A percentile compares a stretch with the other conserved stretches of the same genome.
phyloP scores from a whole-genome alignment of 179 eudicot genomes.

The Camellia oleifera region DNA sequence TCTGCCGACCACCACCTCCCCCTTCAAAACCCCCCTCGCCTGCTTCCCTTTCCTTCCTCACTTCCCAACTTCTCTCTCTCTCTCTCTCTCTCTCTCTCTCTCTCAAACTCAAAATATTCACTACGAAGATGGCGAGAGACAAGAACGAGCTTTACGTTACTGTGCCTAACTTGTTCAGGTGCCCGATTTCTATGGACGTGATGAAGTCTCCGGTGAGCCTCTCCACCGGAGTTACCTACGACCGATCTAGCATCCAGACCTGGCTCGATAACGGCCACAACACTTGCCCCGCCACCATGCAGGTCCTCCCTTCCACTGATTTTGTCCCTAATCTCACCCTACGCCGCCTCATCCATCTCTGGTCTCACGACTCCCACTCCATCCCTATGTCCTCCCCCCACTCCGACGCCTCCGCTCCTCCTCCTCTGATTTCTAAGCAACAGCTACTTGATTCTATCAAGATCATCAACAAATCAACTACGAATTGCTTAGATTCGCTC shows the following conservation, averaged over 20 bases:
- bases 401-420: slow-evolving; percentile 7
- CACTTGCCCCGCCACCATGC: slow-evolving; percentile 92
- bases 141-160: slow-evolving; percentile 19
- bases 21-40: background rate
- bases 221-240: slow-evolving; percentile 81
- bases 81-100: slow-evolving; percentile 3
- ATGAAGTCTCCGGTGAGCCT: slow-evolving; percentile 85
- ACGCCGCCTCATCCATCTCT: slow-evolving; percentile 65
- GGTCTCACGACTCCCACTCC: slow-evolving; percentile 29
- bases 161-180: slow-evolving; percentile 58
- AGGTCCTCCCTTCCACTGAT: slow-evolving; percentile 46
- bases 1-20: background rate
- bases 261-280: slow-evolving; percentile 74
- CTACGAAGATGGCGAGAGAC: slow-evolving; percentile 14
- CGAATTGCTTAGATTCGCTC: background rate
- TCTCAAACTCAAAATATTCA: background rate
- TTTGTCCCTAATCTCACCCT: slow-evolving; percentile 69
- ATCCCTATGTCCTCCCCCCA: slow-evolving; percentile 16
- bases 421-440: background rate
- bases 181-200: slow-evolving; percentile 80
- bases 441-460: background rate
- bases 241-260: slow-evolving; percentile 62
- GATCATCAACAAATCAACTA: background rate
- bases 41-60: background rate
- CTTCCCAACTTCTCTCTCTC: background rate